Conservation (phyloP, 345 rosid species). For the Gossypium bickii region DNA sequence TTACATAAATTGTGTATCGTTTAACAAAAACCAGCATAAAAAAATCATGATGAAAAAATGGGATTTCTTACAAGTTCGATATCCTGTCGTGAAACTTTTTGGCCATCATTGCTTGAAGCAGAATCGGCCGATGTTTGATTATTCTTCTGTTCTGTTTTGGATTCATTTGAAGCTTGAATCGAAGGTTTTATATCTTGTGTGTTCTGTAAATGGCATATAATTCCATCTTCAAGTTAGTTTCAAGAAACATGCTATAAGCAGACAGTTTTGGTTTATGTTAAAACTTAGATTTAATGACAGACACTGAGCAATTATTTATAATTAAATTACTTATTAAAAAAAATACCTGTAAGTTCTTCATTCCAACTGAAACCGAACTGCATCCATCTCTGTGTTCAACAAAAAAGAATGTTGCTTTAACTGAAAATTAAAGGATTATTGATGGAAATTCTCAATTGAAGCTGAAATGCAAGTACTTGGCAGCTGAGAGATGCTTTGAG, state of each 20-base stretch:
- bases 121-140: conserved; percentile 68
- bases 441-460: conserved; percentile 8
- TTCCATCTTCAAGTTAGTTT: conserved; percentile 12
- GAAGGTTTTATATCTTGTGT: conserved; percentile 68
- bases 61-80: conserved; percentile 68
- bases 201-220: conserved; percentile 35
- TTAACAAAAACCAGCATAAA: background rate
- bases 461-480: conserved; percentile 15
- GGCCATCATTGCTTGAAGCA: conserved; percentile 74
- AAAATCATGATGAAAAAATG: background rate
- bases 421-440: background rate
- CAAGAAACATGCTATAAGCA: conserved; percentile 9
- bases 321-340: background rate
- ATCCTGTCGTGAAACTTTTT: conserved; percentile 92
- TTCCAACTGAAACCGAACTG: conserved; percentile 42
- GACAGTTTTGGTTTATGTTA: background rate
- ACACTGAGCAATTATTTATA: background rate
- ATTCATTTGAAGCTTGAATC: conserved; percentile 64
- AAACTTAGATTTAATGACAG: background rate
- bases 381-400: too few relatives aligned
- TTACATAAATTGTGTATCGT: conserved; percentile 4
- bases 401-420: background rate
- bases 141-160: conserved; percentile 62
- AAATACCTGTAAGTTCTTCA: conserved; percentile 62
- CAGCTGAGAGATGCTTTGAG: background rate